These are phyloP conservation scores for Malassezia yamatoensis DNA, from an alignment of 1,284 basidiomycete genomes.

Conservation along the genomic window DNA sequence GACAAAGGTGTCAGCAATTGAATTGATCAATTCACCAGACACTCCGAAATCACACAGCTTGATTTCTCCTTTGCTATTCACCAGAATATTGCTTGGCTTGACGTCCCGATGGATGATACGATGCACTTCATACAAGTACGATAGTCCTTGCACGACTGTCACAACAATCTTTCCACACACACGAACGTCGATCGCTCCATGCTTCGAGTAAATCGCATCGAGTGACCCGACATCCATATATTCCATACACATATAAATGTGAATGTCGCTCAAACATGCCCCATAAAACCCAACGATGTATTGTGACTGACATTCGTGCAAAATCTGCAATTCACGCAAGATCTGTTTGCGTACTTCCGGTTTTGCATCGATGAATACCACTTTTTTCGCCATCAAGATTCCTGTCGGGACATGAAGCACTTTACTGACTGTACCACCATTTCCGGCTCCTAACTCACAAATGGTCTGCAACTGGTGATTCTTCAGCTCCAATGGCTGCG, in stretches of 20 bases:
- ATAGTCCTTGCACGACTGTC: slow-evolving; percentile 83
- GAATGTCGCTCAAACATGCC: slow-evolving; percentile 87
- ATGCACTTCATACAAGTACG: slow-evolving; percentile 96
- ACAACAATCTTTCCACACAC: slow-evolving; percentile 83
- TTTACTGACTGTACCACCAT: slow-evolving; percentile 91
- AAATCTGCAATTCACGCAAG: slow-evolving; percentile 89
- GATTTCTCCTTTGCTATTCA: slow-evolving; percentile 84
- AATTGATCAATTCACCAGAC: slow-evolving; percentile 95
- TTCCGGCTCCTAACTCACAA: slow-evolving; percentile 85
- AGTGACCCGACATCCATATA: slow-evolving; percentile 69
- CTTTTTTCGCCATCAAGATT: slow-evolving; percentile 45
- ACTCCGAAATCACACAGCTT: slow-evolving; percentile 99
- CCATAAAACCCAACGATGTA: slow-evolving; percentile 96
- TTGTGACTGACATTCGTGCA: slow-evolving; percentile 87
- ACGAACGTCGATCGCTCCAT: slow-evolving; percentile 76
- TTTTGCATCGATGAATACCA: slow-evolving; percentile 90
- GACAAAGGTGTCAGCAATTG: slow-evolving; percentile 95
- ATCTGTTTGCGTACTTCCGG: slow-evolving; percentile 96
- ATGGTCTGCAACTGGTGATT: slow-evolving; percentile 56
- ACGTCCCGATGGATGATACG: slow-evolving; percentile 99
- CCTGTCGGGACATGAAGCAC: slow-evolving; percentile 49
- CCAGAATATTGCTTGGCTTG: slow-evolving; percentile 95
- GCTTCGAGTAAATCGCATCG: slow-evolving; percentile 86
- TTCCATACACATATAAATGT: slow-evolving; percentile 98
- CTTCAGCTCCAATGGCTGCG: slow-evolving; percentile 49